A percentile compares a stretch with the other conserved stretches of the same genome.
These are phyloP conservation scores for Amanita exitialis DNA, from an alignment of 768 basidiomycete genomes.

Conservation along the genomic window DNA sequence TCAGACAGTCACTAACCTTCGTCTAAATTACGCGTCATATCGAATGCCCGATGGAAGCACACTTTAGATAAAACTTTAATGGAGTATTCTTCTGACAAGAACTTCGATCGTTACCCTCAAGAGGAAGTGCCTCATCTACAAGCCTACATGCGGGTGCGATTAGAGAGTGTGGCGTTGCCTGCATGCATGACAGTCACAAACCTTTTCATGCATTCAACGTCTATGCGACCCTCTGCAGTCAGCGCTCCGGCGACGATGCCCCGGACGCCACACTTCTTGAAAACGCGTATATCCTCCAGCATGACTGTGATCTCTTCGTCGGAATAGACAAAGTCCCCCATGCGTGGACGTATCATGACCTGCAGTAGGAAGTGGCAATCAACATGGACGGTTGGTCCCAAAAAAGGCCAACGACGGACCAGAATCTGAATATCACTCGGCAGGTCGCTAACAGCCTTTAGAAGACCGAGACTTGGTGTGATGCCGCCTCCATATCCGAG, in stretches of 20 bases:
- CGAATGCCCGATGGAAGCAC: conserved; percentile 74
- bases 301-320: conserved; percentile 60
- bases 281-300: conserved; percentile 57
- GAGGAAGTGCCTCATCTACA: conserved; percentile 43
- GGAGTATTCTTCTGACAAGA: not conserved
- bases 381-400: conserved; percentile 1
- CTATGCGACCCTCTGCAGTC: conserved; percentile 44
- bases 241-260: conserved; percentile 66
- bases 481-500: conserved; percentile 69
- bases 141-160: conserved; percentile 27
- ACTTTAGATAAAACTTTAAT: conserved; percentile 26
- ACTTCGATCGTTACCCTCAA: conserved; percentile 41
- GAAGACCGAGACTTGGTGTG: conserved; percentile 71
- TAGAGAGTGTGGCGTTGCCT: not conserved
- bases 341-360: conserved; percentile 75
- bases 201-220: conserved; percentile 47
- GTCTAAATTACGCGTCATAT: conserved; percentile 50
- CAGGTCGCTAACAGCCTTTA: conserved; percentile 42
- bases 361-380: conserved; percentile 16
- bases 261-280: conserved; percentile 45
- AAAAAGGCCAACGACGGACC: conserved; percentile 28
- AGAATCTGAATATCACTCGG: conserved; percentile 51
- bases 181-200: conserved; percentile 20
- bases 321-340: conserved; percentile 73
- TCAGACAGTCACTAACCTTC: conserved; percentile 29